These are phyloP conservation scores for Acanthamoeba royreba DNA, from an alignment of 208 protist species.

Conservation along the genomic window DNA sequence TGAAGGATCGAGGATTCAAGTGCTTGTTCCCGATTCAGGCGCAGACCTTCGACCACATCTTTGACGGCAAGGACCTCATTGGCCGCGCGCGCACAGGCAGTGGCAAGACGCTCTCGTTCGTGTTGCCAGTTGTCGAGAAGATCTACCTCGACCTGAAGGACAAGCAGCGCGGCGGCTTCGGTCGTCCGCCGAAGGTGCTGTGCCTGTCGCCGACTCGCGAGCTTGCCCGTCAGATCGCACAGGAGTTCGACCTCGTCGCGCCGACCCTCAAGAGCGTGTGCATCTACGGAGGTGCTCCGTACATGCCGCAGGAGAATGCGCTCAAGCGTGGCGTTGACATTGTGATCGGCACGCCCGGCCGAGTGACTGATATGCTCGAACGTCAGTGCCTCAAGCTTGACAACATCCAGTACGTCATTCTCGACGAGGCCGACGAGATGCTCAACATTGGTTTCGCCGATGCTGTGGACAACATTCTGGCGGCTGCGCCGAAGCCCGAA, in stretches of 20 bases:
- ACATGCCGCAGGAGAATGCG: slow-evolving; percentile 35
- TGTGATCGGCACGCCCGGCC: slow-evolving; percentile 33
- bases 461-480: not conserved
- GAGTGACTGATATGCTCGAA: slow-evolving; percentile 30
- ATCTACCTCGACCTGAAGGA: not conserved
- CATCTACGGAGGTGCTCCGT: slow-evolving; percentile 39
- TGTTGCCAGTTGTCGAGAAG: slow-evolving; percentile 62
- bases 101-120: slow-evolving; percentile 72
- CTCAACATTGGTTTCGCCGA: slow-evolving; percentile 51
- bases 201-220: slow-evolving; percentile 77
- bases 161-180: not conserved
- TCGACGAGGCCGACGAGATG: slow-evolving; percentile 55
- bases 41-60: slow-evolving; percentile 8
- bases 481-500: not conserved
- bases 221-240: slow-evolving; percentile 67
- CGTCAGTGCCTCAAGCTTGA: not conserved
- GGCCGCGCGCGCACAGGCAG: slow-evolving; percentile 62
- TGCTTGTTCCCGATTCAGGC: not conserved
- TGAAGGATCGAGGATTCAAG: not conserved
- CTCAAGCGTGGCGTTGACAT: slow-evolving; percentile 11
- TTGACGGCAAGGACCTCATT: slow-evolving; percentile 55
- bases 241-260: slow-evolving; percentile 42
- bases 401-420: slow-evolving; percentile 32
- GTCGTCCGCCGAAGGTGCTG: slow-evolving; percentile 40
- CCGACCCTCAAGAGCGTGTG: not conserved